A percentile compares a stretch with the other conserved stretches of the same genome.
phyloP scores from a whole-genome alignment of 2,329 filamentous ascomycete genomes.

The Neofusicoccum kwambonambiense region DNA sequence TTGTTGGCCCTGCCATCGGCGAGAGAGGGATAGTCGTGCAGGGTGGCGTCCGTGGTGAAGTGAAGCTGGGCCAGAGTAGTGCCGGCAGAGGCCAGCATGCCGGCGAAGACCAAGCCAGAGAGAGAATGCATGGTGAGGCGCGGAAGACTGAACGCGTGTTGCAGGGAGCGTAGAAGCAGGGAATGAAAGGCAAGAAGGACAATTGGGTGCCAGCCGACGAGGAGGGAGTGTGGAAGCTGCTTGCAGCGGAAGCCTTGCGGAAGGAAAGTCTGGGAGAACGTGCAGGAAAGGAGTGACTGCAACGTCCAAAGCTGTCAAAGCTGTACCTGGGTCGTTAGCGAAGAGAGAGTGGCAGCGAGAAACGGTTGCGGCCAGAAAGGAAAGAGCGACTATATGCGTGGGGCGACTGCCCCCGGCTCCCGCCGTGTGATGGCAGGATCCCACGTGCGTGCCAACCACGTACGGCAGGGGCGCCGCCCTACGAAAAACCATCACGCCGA shows the following conservation, averaged over 20 bases:
- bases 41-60: constrained; percentile 15
- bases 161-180: too few species aligned
- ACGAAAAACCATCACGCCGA: background rate
- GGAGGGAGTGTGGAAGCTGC: constrained; percentile 1
- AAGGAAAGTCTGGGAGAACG: background rate
- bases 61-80: background rate
- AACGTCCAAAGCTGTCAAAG: background rate
- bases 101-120: background rate
- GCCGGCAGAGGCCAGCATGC: constrained; percentile 3
- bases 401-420: background rate
- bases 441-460: background rate
- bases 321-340: background rate
- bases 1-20: background rate
- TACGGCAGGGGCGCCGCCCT: background rate
- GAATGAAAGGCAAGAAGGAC: background rate
- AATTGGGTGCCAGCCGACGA: background rate
- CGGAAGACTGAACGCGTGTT: too few species aligned
- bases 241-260: background rate
- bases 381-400: background rate
- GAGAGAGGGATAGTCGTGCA: constrained; percentile 15
- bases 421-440: background rate
- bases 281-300: background rate
- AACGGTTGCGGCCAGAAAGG: background rate
- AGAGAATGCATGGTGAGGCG: background rate
- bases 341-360: background rate